phyloP scores from a whole-genome alignment of 345 rosid genomes.

The Anastatica hierochuntica region DNA sequence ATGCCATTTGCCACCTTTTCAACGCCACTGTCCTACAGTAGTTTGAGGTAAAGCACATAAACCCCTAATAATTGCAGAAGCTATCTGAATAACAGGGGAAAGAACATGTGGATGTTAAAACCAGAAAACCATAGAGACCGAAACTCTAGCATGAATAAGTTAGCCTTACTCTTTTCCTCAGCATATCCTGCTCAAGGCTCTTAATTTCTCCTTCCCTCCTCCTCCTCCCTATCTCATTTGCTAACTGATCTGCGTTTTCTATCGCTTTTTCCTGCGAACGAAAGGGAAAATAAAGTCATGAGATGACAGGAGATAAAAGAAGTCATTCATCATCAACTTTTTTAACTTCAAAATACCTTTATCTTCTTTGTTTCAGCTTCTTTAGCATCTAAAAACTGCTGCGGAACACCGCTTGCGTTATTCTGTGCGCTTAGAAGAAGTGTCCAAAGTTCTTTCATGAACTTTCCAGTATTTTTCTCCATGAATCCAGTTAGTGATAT shows the following conservation, averaged over 20 bases:
- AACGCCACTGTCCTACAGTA: slow-evolving; percentile 87
- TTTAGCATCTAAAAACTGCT: slow-evolving; percentile 77
- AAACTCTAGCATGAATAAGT: slow-evolving; percentile 61
- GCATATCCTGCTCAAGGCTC: slow-evolving; percentile 41
- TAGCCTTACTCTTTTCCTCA: slow-evolving; percentile 67
- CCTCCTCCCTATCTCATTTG: slow-evolving; percentile 54
- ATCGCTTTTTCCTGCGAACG: slow-evolving; percentile 47
- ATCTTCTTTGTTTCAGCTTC: slow-evolving; percentile 70
- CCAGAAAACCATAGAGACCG: slow-evolving; percentile 33
- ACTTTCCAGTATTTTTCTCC: slow-evolving; percentile 94
- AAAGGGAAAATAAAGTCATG: background rate
- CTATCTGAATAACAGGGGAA: slow-evolving; percentile 84
- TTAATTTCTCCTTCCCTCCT: slow-evolving; percentile 53
- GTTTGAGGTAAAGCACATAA: slow-evolving; percentile 99
- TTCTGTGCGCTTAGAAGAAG: slow-evolving; percentile 89
- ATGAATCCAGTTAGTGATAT: slow-evolving; percentile 87
- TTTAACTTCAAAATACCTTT: slow-evolving; percentile 37
- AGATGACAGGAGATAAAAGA: background rate
- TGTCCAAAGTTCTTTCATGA: slow-evolving; percentile 96
- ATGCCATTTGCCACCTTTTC: slow-evolving; percentile 37
- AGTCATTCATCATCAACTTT: background rate
- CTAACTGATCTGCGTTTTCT: slow-evolving; percentile 32
- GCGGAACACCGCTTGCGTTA: slow-evolving; percentile 87
- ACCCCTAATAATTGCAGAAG: slow-evolving; percentile 99
- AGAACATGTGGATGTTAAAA: slow-evolving; percentile 68